A percentile compares a stretch with the other conserved stretches of the same genome.
Conservation (phyloP, 2,329 filamentous ascomycete genomes). For the Aureobasidium sp. region DNA sequence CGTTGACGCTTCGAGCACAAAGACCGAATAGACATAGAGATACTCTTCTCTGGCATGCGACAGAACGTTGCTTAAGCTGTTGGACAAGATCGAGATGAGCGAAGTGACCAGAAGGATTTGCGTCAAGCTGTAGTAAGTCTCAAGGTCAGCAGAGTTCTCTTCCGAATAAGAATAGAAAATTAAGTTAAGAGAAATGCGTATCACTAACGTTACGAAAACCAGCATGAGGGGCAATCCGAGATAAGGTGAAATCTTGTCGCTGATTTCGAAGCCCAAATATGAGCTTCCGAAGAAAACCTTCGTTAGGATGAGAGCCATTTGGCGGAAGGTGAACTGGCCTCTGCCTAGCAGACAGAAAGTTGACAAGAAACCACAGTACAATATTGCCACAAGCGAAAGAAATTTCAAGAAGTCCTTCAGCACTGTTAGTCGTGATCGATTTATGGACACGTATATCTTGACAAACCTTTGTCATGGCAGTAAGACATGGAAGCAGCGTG, state of each 20-base stretch:
- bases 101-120: conserved; percentile 74
- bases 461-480: conserved; percentile 59
- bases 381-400: conserved; percentile 65
- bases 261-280: conserved; percentile 61
- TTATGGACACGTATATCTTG: neutral
- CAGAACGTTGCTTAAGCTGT: conserved; percentile 61
- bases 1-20: conserved; percentile 47
- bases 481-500: conserved; percentile 79
- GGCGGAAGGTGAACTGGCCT: conserved; percentile 54
- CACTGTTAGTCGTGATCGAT: conserved; percentile 24
- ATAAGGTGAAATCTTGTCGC: conserved; percentile 43
- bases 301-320: conserved; percentile 70
- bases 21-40: conserved; percentile 67
- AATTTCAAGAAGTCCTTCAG: conserved; percentile 84
- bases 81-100: conserved; percentile 69
- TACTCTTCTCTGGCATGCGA: conserved; percentile 66
- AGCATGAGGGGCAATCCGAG: conserved; percentile 52
- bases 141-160: neutral
- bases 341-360: conserved; percentile 76
- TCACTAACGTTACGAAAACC: conserved; percentile 54
- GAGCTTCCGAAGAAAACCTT: conserved; percentile 69
- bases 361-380: conserved; percentile 82
- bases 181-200: neutral
- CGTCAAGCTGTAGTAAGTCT: conserved; percentile 45
- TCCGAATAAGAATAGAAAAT: neutral